Base-by-base conservation (phyloP, 2,329 filamentous ascomycete species). In the Fusarium newnesense region DNA sequence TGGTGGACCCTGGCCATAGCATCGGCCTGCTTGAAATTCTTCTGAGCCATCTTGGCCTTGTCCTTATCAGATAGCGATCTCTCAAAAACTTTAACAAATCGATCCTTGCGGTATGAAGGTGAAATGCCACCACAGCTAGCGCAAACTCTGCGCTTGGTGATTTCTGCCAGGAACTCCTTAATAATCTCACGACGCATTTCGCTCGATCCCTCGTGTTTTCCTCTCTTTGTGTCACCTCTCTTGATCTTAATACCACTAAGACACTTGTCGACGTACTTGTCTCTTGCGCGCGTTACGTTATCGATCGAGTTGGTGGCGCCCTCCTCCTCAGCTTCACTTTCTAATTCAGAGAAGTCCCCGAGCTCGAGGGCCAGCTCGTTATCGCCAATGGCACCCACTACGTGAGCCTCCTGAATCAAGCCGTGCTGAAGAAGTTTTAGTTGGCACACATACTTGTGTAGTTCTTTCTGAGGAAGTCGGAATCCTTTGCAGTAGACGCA, bases 31-130 rank as follows among this genome's bases (percentile, higher is more conserved):
- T 91, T 92, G 79, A 95, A 89, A 57, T 85, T 87, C 52, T 85
- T 85, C 68, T 93, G 90, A 7, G 91, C 88, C 93, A 97, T 97
- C 70, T 92, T 91, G 46, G 90, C 88, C 80, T 91, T 90, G 40
- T 96, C 91, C 81, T 97, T 97, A 52, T 87, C 83, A 52, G 87
- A 89, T 64, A 98, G 84, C 4, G 93, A 86, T 79, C 93, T 96
- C 80, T 96, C 92, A 82, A 98, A 99, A 60, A 99, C 95, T 82
- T 98, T 99, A 79, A 95, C 93, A 77, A 91, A 96, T 47, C 93
- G 89, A 78, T 99, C 96, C 81, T 97, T 98, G 76, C 96, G 91
- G 82, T 94, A 98, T 5, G 87, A 86, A 16, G 95, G 95, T 19
- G 93, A 95, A 69, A 96, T 90, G 34, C 93, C 93, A 56, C 85